phyloP scores from a whole-genome alignment of 805 yeast genomes.

The Schizosaccharomyces octosporus region DNA sequence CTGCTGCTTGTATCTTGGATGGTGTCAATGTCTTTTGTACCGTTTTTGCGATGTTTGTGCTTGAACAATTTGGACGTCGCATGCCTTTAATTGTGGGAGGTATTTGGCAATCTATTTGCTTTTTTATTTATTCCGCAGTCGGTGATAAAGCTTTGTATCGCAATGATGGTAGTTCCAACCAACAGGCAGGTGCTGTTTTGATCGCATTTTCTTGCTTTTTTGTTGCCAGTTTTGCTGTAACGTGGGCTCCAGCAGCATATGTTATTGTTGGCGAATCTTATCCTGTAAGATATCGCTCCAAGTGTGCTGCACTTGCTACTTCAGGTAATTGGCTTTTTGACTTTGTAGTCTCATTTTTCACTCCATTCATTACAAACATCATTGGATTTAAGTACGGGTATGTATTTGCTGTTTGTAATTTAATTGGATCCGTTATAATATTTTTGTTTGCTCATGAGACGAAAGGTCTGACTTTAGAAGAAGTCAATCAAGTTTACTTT shows the following conservation, averaged over 20 bases:
- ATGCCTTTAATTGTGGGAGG: slow-evolving; percentile 23
- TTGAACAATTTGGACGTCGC: slow-evolving; percentile 30
- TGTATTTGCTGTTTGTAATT: slow-evolving; percentile 27
- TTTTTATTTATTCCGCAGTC: slow-evolving; percentile 26
- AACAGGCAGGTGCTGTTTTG: slow-evolving; percentile 23
- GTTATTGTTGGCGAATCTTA: slow-evolving; percentile 23
- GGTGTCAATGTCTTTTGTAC: slow-evolving; percentile 29
- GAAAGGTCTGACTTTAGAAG: slow-evolving; percentile 31
- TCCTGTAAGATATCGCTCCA: slow-evolving; percentile 22
- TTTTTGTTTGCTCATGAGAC: slow-evolving; percentile 43
- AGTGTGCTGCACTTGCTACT: slow-evolving; percentile 10
- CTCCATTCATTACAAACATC: slow-evolving; percentile 39
- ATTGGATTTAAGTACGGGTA: slow-evolving; percentile 48
- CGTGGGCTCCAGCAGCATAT: slow-evolving; percentile 33
- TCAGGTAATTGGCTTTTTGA: slow-evolving; percentile 23
- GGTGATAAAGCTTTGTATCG: slow-evolving; percentile 20
- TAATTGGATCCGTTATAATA: slow-evolving; percentile 28
- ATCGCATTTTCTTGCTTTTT: slow-evolving; percentile 28
- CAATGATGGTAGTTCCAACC: slow-evolving; percentile 14
- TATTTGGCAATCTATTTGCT: slow-evolving; percentile 25
- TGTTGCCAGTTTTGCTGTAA: slow-evolving; percentile 27
- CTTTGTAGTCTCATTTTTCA: slow-evolving; percentile 37
- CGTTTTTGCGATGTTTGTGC: slow-evolving; percentile 22
- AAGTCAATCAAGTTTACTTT: slow-evolving; percentile 26
- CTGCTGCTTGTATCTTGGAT: slow-evolving; percentile 30